Base-by-base conservation (phyloP, 805 yeast genomes). In the Metschnikowia lochheadii region DNA sequence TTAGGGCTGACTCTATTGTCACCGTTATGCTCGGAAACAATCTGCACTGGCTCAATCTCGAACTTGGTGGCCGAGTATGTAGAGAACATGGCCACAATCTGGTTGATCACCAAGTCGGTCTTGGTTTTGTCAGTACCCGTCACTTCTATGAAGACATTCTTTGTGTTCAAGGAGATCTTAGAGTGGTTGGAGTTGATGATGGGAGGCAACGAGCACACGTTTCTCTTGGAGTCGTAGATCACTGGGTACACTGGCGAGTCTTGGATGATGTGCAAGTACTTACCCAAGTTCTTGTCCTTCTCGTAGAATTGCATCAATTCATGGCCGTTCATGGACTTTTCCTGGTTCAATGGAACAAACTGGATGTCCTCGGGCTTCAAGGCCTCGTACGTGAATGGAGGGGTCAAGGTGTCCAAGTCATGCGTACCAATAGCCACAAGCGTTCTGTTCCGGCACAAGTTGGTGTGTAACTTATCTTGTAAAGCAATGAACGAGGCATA, bases 351-450 rank as follows among this genome's bases (percentile, higher is more conserved):
- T 46, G 96, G 96, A 44, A 75, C 72, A 60, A 87, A 91, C 54
- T 80, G 76, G 67, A 94, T 69, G 41, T 87, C 90, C 57, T 79
- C 73, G 51, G 97, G 97, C 49, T 82, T 76, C 57, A 87, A 73
- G 40, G 94, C 97, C 65, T 85, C 89, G 75, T 89, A 94, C 49
- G 89, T 81, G 74, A 94, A 89, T 52, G 96, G 95, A 26, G 88
- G 87, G 37, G 79, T 67, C 58, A 92, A 72, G 44, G 86, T 81
- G 67, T 89, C 96, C 55, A 85, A 77, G 70, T 94, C 98, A 65
- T 94, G 99, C 48, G 99, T 94, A 63, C 99, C 99, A 79, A 92
- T 90, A 46, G 99, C 98, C 50, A 94, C 99, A 60, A 94, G 80
- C 33, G 96, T 85, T 80, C 99, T 88, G 72, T 92, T 88, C 77